These are phyloP conservation scores for Dissophora ornata DNA, from an alignment of 192 early-diverging fungal species.

Conservation along the genomic window DNA sequence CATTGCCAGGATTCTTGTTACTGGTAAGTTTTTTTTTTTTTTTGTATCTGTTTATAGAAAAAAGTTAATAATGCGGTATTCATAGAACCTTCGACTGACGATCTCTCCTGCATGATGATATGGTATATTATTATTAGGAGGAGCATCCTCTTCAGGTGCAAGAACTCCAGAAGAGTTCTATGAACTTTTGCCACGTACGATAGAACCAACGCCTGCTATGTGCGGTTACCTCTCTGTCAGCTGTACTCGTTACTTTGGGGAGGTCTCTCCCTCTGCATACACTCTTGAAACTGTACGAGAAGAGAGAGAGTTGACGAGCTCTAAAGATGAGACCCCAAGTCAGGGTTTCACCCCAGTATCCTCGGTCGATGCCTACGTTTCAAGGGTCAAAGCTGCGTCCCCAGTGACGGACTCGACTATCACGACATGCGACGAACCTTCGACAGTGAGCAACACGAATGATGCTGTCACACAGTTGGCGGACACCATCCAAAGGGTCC, in stretches of 20 bases:
- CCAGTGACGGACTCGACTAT: too few relatives aligned
- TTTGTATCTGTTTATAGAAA: too few relatives aligned
- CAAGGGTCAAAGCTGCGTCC: too few relatives aligned
- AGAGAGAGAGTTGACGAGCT: background rate
- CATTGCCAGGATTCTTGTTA: constrained; percentile 17
- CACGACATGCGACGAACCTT: background rate
- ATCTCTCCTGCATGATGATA: background rate
- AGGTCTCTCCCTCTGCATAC: background rate
- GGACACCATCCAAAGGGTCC: constrained; percentile 13
- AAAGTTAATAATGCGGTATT: too few relatives aligned
- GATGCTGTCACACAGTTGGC: constrained; percentile 10
- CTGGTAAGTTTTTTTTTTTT: constrained; percentile 29
- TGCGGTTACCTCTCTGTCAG: constrained; percentile 16
- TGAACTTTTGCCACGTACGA: background rate
- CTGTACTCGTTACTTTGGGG: constrained; percentile 21
- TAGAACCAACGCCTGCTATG: constrained; percentile 12
- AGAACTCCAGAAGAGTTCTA: constrained; percentile 39
- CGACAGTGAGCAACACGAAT: too few relatives aligned
- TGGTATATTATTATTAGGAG: constrained; percentile 11
- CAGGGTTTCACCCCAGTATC: too few relatives aligned
- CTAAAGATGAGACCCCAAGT: too few relatives aligned
- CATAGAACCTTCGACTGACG: too few relatives aligned
- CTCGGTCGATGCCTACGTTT: too few relatives aligned
- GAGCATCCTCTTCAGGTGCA: constrained; percentile 35
- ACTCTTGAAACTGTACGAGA: background rate